Base-by-base conservation (phyloP, 1,284 basidiomycete species). In the Trichosporon sp. region DNA sequence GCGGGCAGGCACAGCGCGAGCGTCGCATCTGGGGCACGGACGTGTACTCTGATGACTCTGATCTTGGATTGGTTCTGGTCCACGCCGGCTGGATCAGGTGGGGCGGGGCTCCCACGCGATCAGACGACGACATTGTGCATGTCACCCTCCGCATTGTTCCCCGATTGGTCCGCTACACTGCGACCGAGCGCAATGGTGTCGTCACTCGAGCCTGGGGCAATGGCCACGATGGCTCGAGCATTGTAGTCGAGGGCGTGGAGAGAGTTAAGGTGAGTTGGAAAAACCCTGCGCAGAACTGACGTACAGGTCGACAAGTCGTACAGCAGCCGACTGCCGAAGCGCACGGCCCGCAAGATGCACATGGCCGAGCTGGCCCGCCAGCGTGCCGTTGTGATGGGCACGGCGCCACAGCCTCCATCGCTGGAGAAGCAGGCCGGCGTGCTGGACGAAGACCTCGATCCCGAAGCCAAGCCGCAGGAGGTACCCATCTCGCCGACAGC, bases 31-130 rank as follows among this genome's bases (percentile, higher is more conserved):
- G 84, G 84, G 85, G 85, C 6, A 85, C 84, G 3, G 84, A 85
- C 61, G 82, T 85, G 37, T 86, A 85, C 70, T 85, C 84, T n/a
- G 85, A 86, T 71, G 85, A 86, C 70, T 85, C 84, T 27, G 84
- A 85, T 69, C 75, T 85, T 5, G 75, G 84, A 1, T 80, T 81
- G 14, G 79, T 85, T 58, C 80, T 83, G 32, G 72, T 85, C 4
- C 84, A 86, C 70, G 81, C 82, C 0, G 84, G 84, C 11, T 85
- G 84, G 83, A 71, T 82, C 58, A 76, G 79, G 65, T 81, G 78
- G 74, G 68, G 62, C 23, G 60, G 44, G 52, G 56, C 25, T 34
- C 62, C 49, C 37, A 64, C 27, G 19, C 60, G 61, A 25, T 56
- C 54, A 16, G 65, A 64, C 25, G 67, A 69, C 56, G 81, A 83